Evolutionary conservation across 192 early-diverging fungal species (phyloP), one percentile per base, ranked within the genome.

Genomic region (Borealophlyctis nickersoniae): DNA sequence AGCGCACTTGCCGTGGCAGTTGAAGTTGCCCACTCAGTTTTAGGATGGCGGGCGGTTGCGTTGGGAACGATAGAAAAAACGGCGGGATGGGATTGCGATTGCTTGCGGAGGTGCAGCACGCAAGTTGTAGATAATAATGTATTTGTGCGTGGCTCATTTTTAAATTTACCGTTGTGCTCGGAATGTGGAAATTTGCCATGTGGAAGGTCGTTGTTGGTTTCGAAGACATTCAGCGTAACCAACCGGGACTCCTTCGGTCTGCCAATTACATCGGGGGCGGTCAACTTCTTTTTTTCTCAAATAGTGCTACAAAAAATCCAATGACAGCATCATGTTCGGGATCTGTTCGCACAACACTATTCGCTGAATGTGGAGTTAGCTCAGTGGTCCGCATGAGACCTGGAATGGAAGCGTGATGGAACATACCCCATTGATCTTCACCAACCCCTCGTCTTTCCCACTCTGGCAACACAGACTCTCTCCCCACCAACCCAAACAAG

Each of bases 261-360:
- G n/a, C n/a, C n/a, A n/a, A n/a, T n/a, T n/a, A n/a, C n/a, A n/a
- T n/a, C n/a, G n/a, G n/a, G n/a, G n/a, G n/a, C n/a, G n/a, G n/a
- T 27, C 9, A 4, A 4, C 14, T 4, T 4, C 55, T 4, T 35
- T 73, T 69, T 14, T 88, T 74, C 34, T 88, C 87, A 84, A 98
- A 97, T 51, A 90, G 85, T 0, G 95, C 92, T 3, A 98, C 96
- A 88, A 98, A 98, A 67, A 98, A 98, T 3, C 96, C 96, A 67
- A 95, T 96, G 36, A 87, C 91, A 32, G 79, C 74, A 78, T 98
- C 96, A 63, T 83, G 77, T 22, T 83, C 78, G 0, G 94, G 94
- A 26, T 82, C 65, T 4, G 90, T 88, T 26, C 96, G 81, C 14
- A 96, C 83, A 11, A 94, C 69, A 4, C 77, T 68, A 0, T 84